Percentiles rank a stretch among this genome's conserved stretches.
Evolutionary conservation across 768 basidiomycete genomes (phyloP).

Genomic region (Porpolomopsis calyptriformis): DNA sequence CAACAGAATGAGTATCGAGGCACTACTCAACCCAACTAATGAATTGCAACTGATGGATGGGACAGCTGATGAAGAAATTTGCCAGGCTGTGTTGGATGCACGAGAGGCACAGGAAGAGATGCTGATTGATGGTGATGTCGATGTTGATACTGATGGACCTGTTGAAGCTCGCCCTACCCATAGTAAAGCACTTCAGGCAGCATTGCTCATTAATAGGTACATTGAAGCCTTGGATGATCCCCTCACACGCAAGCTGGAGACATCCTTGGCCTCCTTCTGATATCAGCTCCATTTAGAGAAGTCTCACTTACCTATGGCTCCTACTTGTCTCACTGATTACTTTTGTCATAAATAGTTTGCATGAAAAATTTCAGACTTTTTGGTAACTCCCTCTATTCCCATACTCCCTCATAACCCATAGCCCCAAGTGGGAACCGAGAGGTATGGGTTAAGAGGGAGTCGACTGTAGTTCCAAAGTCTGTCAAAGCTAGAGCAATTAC

Average conservation of each 20-base stretch:
- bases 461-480: neutral
- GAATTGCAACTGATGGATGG: slow-evolving; percentile 9
- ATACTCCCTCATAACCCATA: slow-evolving; percentile 1
- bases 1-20: slow-evolving; percentile 15
- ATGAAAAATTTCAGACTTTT: neutral
- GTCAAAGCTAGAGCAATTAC: too few species aligned
- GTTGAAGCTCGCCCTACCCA: slow-evolving; percentile 2
- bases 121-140: slow-evolving; percentile 7
- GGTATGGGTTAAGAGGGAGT: neutral
- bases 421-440: neutral
- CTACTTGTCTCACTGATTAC: slow-evolving; percentile 6
- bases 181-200: slow-evolving; percentile 6
- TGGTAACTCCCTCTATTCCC: neutral
- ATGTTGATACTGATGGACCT: slow-evolving; percentile 4
- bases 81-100: slow-evolving; percentile 11
- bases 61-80: slow-evolving; percentile 11
- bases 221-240: slow-evolving; percentile 7
- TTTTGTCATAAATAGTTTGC: slow-evolving; percentile 2
- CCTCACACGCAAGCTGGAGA: slow-evolving; percentile 8
- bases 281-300: slow-evolving; percentile 5
- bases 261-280: slow-evolving; percentile 6
- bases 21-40: slow-evolving; percentile 14
- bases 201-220: slow-evolving; percentile 3
- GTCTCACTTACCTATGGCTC: slow-evolving; percentile 1
- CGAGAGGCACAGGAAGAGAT: slow-evolving; percentile 7